phyloP scores from a whole-genome alignment of 108 stramenopile species.

The Pelagomonas calceolata region DNA sequence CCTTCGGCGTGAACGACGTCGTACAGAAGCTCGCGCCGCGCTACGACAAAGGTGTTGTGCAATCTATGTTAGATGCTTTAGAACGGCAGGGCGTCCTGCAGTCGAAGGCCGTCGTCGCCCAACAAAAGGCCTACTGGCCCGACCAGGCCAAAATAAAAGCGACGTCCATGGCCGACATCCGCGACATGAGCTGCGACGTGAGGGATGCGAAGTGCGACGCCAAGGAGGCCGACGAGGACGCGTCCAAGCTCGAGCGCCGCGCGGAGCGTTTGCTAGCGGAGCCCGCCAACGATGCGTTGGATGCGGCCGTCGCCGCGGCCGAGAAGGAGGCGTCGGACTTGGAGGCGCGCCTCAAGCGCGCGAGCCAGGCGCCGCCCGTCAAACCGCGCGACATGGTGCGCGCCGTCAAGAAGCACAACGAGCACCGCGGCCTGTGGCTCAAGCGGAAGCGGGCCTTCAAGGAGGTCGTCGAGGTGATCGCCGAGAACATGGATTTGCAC shows the following conservation, averaged over 20 bases:
- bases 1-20: background rate
- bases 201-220: too few species aligned
- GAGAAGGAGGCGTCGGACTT: background rate
- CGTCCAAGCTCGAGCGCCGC: too few species aligned
- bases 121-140: background rate
- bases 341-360: background rate
- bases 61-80: background rate
- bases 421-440: background rate
- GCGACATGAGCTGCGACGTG: background rate
- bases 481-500: background rate
- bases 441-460: slow-evolving; percentile 1
- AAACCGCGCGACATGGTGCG: background rate
- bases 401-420: background rate
- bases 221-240: too few species aligned
- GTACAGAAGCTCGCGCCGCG: background rate
- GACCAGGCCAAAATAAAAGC: background rate
- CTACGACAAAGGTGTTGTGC: background rate
- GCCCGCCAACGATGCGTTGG: background rate
- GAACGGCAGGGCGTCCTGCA: background rate
- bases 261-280: too few species aligned
- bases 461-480: background rate
- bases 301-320: background rate
- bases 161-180: background rate
- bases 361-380: background rate
- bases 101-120: background rate